A percentile compares a stretch with the other conserved stretches of the same genome.
Conservation (phyloP, 176 grass and related monocot species). For the Avena atlantica region DNA sequence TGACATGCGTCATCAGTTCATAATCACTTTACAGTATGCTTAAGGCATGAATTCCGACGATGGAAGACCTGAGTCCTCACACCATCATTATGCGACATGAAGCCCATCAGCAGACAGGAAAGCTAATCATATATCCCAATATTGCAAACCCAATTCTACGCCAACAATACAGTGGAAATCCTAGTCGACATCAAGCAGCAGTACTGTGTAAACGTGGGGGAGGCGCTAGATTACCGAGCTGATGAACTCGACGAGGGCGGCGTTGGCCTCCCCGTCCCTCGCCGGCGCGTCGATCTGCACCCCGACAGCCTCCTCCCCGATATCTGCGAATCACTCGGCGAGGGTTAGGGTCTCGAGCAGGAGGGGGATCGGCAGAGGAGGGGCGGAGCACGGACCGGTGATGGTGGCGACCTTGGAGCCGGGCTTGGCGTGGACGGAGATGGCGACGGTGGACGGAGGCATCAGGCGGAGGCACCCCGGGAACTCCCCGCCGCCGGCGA, state of each 20-base stretch:
- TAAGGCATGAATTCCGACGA: too few relatives aligned
- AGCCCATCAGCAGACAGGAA: background rate
- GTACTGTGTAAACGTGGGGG: background rate
- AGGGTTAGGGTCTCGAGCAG: background rate
- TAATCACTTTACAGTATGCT: background rate
- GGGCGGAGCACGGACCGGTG: constrained; percentile 52
- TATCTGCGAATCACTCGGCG: constrained; percentile 48
- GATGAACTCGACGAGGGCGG: constrained; percentile 89
- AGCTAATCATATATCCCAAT: background rate
- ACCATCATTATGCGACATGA: background rate
- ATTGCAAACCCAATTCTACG: background rate
- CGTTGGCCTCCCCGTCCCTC: constrained; percentile 92
- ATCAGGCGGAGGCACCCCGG: constrained; percentile 77
- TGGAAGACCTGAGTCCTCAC: background rate
- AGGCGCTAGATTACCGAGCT: constrained; percentile 59
- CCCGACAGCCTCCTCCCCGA: constrained; percentile 83
- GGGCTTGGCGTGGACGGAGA: constrained; percentile 90
- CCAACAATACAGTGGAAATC: background rate
- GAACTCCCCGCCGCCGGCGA: constrained; percentile 5
- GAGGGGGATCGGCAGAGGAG: background rate
- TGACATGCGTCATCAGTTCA: background rate
- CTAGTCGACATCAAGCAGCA: background rate
- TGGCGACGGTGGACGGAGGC: constrained; percentile 78
- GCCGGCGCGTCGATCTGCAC: constrained; percentile 96
- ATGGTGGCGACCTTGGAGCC: constrained; percentile 91